Evolutionary conservation across 331 rosid genomes (phyloP), one percentile per base, ranked within the genome.

Genomic region (Malus hybrid): DNA sequence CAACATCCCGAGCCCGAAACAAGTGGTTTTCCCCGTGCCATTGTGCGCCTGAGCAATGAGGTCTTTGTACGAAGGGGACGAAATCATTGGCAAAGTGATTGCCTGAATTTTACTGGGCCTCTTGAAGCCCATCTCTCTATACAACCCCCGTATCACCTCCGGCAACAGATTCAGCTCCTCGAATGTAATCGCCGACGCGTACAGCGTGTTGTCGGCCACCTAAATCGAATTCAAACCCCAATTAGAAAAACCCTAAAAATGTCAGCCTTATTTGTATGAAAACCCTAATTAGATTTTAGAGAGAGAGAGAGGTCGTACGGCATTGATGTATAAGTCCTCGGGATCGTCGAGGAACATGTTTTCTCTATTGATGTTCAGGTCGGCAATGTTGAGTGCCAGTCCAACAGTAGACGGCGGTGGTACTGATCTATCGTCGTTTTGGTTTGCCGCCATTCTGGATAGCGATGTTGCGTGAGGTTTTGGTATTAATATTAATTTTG

Each of bases 21-120:
- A 89, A 11, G 92, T 91, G 1, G 98, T 93, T 82, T 93, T 93
- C 3, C 98, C 96, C 5, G 96, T 89, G 60, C 97, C 97, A 48
- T 91, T 93, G 42, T 34, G 42, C 42, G 42, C 42, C 42, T 34
- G 42, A 34, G 98, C 97, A 5, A 93, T 88, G 84, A 93, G 76
- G 70, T 88, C 90, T 73, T 84, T 86, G 68, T 77, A 52, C 6
- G 97, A 96, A 60, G 92, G 91, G 13, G 68, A 84, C 70, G 89
- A 83, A 24, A 93, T 91, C 98, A 93, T 91, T 0, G 96, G 98
- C 82, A 89, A 77, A 39, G 87, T 87, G 42, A 88, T 76, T n/a
- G 89, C 93, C 71, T 91, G 98, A 55, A 93, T 91, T 76, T 89
- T 91, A 68, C 96, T 93, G 2, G 93, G 97, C 80, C 84, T 89